Evolutionary conservation across 2,329 filamentous ascomycete genomes (phyloP).

Genomic region (Epichloe amarillans): DNA sequence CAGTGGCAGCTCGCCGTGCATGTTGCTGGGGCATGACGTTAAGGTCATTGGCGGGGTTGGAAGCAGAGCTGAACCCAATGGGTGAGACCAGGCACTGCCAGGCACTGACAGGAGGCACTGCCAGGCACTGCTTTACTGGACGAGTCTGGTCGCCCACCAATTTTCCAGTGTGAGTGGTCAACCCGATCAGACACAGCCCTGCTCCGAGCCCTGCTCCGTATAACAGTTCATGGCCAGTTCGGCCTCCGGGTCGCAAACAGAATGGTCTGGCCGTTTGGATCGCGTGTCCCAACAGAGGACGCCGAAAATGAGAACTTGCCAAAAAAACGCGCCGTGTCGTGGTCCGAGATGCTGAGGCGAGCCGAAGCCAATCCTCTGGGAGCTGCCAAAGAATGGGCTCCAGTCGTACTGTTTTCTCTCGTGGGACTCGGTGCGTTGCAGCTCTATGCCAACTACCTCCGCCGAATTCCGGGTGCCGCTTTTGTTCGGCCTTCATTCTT

Average conservation of each 20-base stretch:
- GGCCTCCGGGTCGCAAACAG: constrained; percentile 18
- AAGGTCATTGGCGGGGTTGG: too few species aligned
- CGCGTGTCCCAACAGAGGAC: constrained; percentile 14
- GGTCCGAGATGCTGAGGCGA: constrained; percentile 24
- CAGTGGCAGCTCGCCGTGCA: too few species aligned
- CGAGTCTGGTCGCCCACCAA: too few species aligned
- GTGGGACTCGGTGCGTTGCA: constrained; percentile 25
- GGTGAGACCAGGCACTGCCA: too few species aligned
- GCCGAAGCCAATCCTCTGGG: constrained; percentile 16
- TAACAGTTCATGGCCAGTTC: constrained; percentile 5
- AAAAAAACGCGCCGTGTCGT: constrained; percentile 19
- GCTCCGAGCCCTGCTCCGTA: not conserved
- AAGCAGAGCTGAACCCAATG: too few species aligned
- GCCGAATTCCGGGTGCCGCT: constrained; percentile 66
- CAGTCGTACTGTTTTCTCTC: constrained; percentile 24
- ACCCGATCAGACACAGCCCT: not conserved
- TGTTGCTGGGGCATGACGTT: too few species aligned
- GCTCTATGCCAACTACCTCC: constrained; percentile 64
- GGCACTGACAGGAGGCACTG: too few species aligned
- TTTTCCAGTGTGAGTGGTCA: not conserved
- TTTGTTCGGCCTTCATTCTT: constrained; percentile 66
- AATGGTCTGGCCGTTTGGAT: constrained; percentile 30
- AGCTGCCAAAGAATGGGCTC: constrained; percentile 27
- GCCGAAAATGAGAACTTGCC: constrained; percentile 11
- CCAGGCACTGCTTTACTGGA: too few species aligned